Percentiles rank a stretch among this genome's conserved stretches.
phyloP scores from a whole-genome alignment of 228 moss, liverwort and hornwort genomes.

The Sphagnum magellanicum region DNA sequence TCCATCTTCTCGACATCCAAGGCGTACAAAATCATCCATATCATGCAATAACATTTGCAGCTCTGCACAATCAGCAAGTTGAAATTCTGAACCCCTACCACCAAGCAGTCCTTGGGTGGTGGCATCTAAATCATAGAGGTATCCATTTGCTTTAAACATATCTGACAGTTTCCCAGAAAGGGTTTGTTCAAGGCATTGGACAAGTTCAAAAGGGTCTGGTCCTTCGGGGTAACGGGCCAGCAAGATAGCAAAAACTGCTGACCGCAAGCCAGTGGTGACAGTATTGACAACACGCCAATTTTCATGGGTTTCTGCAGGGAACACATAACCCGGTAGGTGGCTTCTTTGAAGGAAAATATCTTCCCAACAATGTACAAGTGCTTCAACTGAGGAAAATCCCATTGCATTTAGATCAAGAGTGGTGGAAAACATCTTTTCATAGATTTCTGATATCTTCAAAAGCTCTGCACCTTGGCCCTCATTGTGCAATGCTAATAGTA shows the following conservation, averaged over 20 bases:
- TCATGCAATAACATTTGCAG: constrained; percentile 61
- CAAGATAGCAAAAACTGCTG: constrained; percentile 56
- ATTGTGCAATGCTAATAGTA: constrained; percentile 62
- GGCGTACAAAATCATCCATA: constrained; percentile 82
- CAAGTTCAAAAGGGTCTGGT: constrained; percentile 49
- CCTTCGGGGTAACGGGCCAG: constrained; percentile 64
- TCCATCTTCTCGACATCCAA: constrained; percentile 74
- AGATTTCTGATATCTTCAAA: constrained; percentile 17
- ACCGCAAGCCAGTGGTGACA: constrained; percentile 59
- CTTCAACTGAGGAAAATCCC: constrained; percentile 44
- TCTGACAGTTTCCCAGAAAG: constrained; percentile 64
- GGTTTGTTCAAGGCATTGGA: constrained; percentile 55
- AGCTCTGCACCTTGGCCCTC: constrained; percentile 51
- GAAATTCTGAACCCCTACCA: constrained; percentile 33
- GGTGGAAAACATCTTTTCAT: constrained; percentile 44
- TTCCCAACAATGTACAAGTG: constrained; percentile 50
- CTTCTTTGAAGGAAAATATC: constrained; percentile 45
- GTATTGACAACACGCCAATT: constrained; percentile 73
- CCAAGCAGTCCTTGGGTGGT: constrained; percentile 17
- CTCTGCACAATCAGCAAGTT: constrained; percentile 60
- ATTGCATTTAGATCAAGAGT: constrained; percentile 37
- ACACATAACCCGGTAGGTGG: constrained; percentile 45
- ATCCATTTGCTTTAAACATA: constrained; percentile 65
- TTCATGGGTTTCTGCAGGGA: constrained; percentile 52
- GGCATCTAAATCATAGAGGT: constrained; percentile 32